phyloP scores from a whole-genome alignment of 2,329 filamentous ascomycete genomes.

The Zymoseptoria brevis region DNA sequence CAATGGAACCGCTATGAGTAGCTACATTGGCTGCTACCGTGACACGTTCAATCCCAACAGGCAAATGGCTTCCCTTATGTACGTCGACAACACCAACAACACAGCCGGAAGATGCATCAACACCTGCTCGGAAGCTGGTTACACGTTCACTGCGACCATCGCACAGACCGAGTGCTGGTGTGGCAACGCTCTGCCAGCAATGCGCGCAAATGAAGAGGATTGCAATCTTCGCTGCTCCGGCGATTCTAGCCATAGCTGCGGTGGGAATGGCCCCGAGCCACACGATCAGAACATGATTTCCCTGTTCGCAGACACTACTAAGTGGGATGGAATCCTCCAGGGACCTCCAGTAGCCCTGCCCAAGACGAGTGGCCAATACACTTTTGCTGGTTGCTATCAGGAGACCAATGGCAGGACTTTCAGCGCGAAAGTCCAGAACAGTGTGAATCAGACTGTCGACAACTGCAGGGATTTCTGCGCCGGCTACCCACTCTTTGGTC shows the following conservation, averaged over 20 bases:
- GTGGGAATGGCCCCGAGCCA: neutral
- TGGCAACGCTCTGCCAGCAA: conserved; percentile 16
- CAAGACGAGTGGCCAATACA: conserved; percentile 17
- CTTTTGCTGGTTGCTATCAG: conserved; percentile 22
- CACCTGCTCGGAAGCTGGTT: conserved; percentile 20
- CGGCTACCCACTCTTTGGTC: conserved; percentile 27
- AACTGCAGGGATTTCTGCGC: conserved; percentile 28
- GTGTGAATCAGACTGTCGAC: conserved; percentile 31
- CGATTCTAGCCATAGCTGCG: conserved; percentile 20
- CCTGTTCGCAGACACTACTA: conserved; percentile 16
- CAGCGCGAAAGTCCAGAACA: conserved; percentile 12
- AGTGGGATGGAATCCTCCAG: conserved; percentile 21
- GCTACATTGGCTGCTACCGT: conserved; percentile 23
- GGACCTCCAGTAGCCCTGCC: conserved; percentile 19
- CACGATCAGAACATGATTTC: conserved; percentile 4
- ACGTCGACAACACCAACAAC: conserved; percentile 10
- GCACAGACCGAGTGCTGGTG: conserved; percentile 24
- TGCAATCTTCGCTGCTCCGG: conserved; percentile 22
- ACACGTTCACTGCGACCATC: conserved; percentile 23
- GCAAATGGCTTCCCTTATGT: conserved; percentile 12
- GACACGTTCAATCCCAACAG: conserved; percentile 12
- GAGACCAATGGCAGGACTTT: conserved; percentile 13
- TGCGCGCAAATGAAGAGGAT: conserved; percentile 16
- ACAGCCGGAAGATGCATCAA: conserved; percentile 18
- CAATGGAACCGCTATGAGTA: conserved; percentile 8